Conservation (phyloP, 495 filamentous ascomycete genomes). For the Hamigera avellanea region DNA sequence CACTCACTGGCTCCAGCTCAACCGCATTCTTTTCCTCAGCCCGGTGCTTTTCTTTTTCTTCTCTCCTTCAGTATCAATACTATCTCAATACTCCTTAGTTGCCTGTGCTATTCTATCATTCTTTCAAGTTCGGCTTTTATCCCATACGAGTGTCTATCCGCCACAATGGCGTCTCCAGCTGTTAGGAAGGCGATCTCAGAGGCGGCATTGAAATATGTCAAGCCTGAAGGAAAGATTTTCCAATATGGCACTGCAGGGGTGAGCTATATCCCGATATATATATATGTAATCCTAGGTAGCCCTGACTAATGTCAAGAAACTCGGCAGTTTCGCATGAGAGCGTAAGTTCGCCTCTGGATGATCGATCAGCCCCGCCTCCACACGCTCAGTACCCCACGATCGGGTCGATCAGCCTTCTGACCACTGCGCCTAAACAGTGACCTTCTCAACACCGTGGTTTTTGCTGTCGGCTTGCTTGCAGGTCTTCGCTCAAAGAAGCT, state of each 20-base stretch:
- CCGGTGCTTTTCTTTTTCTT: background rate
- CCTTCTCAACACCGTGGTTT: conserved; percentile 78
- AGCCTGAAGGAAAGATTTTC: conserved; percentile 60
- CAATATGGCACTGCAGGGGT: conserved; percentile 92
- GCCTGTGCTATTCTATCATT: too few relatives aligned
- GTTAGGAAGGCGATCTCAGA: conserved; percentile 33
- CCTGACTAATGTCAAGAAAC: conserved; percentile 9
- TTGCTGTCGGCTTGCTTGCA: conserved; percentile 80
- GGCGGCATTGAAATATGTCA: conserved; percentile 41
- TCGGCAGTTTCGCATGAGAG: conserved; percentile 65
- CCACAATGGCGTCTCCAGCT: conserved; percentile 35
- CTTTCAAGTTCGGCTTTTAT: background rate
- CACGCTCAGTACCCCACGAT: conserved; percentile 16
- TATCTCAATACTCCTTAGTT: too few relatives aligned
- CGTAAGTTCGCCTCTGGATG: conserved; percentile 39
- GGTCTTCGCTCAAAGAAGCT: conserved; percentile 84
- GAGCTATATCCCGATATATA: conserved; percentile 18
- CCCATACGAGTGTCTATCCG: conserved; percentile 6
- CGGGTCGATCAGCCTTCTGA: conserved; percentile 16
- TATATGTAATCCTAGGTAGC: too few relatives aligned
- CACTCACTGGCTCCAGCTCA: conserved; percentile 1
- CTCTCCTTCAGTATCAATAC: conserved; percentile 1
- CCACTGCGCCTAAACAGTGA: conserved; percentile 20
- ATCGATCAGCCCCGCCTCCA: conserved; percentile 24
- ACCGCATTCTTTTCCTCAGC: too few relatives aligned